Conservation (phyloP, 805 yeast species). For the Ogataea nitratoaversa region DNA sequence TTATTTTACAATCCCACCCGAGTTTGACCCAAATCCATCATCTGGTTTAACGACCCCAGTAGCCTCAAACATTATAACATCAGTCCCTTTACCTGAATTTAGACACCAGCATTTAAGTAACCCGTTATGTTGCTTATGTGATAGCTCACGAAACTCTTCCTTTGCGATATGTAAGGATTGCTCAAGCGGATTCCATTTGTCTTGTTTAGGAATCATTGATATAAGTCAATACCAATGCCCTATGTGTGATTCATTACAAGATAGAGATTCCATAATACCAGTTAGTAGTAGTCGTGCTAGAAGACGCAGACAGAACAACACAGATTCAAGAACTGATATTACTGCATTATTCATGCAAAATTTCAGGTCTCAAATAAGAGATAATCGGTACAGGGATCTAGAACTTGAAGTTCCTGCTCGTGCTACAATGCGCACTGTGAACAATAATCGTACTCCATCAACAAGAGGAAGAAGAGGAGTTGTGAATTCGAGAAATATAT, state of each 20-base stretch:
- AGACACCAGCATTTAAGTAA: conserved; percentile 21
- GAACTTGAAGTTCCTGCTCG: conserved; percentile 18
- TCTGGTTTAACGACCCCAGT: conserved; percentile 1
- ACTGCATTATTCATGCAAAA: conserved; percentile 15
- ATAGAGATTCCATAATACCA: conserved; percentile 17
- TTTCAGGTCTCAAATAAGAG: conserved; percentile 23
- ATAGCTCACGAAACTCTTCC: conserved; percentile 18
- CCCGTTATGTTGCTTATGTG: conserved; percentile 31
- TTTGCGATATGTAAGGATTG: conserved; percentile 31
- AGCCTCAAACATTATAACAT: neutral
- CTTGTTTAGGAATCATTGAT: conserved; percentile 27
- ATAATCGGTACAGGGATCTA: conserved; percentile 16
- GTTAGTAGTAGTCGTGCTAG: neutral
- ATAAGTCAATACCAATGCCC: conserved; percentile 30
- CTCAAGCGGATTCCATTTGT: conserved; percentile 29
- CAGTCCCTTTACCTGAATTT: conserved; percentile 7
- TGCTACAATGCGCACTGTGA: neutral
- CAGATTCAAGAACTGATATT: too few species aligned
- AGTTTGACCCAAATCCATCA: conserved; percentile 3
- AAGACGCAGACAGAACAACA: conserved; percentile 3
- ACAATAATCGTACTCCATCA: neutral
- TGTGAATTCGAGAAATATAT: neutral
- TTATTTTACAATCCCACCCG: conserved; percentile 11
- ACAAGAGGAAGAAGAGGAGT: too few species aligned
- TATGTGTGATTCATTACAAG: conserved; percentile 32